Percentiles rank a stretch among this genome's conserved stretches.
These are phyloP conservation scores for Fistulinella prunicolor DNA, from an alignment of 768 basidiomycete genomes.

Conservation along the genomic window DNA sequence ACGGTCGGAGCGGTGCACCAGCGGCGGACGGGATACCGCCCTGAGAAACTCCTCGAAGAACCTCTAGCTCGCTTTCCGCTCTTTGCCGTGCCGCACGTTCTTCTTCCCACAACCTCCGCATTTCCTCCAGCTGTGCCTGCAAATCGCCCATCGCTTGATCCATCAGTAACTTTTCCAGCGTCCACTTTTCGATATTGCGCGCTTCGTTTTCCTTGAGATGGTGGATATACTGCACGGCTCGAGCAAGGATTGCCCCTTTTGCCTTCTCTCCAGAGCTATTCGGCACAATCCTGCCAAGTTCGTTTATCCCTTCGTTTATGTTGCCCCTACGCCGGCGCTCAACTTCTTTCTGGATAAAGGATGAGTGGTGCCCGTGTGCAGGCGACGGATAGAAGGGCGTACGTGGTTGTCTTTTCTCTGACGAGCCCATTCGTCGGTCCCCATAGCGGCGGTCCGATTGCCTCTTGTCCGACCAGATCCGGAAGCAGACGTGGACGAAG, in stretches of 20 bases:
- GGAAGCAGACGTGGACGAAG: constrained; percentile 26
- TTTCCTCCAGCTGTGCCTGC: constrained; percentile 79
- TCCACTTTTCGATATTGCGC: constrained; percentile 91
- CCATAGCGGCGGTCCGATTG: constrained; percentile 59
- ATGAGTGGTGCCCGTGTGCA: constrained; percentile 1
- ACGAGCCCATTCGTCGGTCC: constrained; percentile 74
- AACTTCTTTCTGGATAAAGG: constrained; percentile 81
- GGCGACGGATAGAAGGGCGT: constrained; percentile 23
- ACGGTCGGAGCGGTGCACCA: constrained; percentile 13
- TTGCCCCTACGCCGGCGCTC: constrained; percentile 92
- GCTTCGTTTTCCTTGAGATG: constrained; percentile 90
- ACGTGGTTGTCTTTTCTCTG: constrained; percentile 84
- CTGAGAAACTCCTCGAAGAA: constrained; percentile 41
- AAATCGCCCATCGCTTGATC: constrained; percentile 89
- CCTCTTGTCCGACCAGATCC: constrained; percentile 45
- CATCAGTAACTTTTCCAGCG: constrained; percentile 87
- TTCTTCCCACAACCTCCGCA: constrained; percentile 78
- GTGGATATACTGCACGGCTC: constrained; percentile 89
- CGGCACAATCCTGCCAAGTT: constrained; percentile 85
- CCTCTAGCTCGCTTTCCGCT: constrained; percentile 62
- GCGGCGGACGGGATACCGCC: not conserved
- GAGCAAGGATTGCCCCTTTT: constrained; percentile 85
- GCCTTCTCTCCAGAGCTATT: constrained; percentile 84
- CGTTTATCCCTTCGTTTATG: constrained; percentile 96
- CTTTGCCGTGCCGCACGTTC: constrained; percentile 60